Evolutionary conservation across 495 filamentous ascomycete genomes (phyloP).

Genomic region (Parmelia sp.): DNA sequence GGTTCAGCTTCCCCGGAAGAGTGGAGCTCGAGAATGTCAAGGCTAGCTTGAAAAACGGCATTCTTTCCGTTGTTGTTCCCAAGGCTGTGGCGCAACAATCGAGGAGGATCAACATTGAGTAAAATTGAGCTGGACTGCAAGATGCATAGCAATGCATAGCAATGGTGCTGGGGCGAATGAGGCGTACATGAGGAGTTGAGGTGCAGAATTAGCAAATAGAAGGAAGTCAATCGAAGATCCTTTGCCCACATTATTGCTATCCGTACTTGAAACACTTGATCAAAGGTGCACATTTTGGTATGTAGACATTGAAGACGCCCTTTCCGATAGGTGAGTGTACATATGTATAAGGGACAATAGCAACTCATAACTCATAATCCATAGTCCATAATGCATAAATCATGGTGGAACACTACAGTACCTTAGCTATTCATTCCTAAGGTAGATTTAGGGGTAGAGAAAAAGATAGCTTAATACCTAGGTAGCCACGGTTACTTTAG

Average conservation of each 20-base stretch:
- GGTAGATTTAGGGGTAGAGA: too few species aligned
- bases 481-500: too few species aligned
- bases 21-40: slow-evolving; percentile 73
- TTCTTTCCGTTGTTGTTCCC: slow-evolving; percentile 66
- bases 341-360: too few species aligned
- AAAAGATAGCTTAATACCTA: too few species aligned
- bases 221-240: background rate
- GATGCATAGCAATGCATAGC: slow-evolving; percentile 9
- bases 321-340: too few species aligned
- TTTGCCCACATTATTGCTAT: background rate
- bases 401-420: too few species aligned
- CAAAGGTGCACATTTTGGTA: too few species aligned
- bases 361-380: too few species aligned
- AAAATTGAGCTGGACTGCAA: slow-evolving; percentile 14
- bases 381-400: too few species aligned
- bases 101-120: slow-evolving; percentile 55
- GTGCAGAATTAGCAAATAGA: background rate
- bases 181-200: background rate
- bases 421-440: too few species aligned
- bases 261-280: too few species aligned
- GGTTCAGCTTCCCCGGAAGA: slow-evolving; percentile 67
- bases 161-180: background rate
- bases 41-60: slow-evolving; percentile 69
- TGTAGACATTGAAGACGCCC: too few species aligned
- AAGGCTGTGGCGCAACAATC: slow-evolving; percentile 55